phyloP scores from a whole-genome alignment of 345 rosid genomes.

The Barbarea vulgaris region DNA sequence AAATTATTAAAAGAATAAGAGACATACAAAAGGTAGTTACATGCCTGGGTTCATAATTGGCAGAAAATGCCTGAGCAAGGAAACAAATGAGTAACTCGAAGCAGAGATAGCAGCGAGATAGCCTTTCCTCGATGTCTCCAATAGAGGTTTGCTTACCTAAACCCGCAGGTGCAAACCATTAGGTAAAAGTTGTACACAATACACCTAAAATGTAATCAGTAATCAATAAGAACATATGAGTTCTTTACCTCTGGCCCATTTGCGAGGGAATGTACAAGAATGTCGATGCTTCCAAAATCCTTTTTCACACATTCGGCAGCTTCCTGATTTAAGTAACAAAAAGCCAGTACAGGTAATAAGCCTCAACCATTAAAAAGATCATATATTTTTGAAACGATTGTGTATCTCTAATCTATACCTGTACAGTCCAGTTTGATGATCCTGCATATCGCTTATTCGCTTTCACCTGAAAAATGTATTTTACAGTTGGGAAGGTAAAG shows the following conservation, averaged over 20 bases:
- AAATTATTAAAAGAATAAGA: not conserved
- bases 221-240: not conserved
- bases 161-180: slow-evolving; percentile 11
- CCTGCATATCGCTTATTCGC: slow-evolving; percentile 92
- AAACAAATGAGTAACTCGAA: slow-evolving; percentile 90
- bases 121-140: slow-evolving; percentile 94
- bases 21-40: not conserved
- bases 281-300: slow-evolving; percentile 90
- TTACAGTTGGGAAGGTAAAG: slow-evolving; percentile 6
- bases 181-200: not conserved
- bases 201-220: not conserved
- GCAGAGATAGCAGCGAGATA: slow-evolving; percentile 94
- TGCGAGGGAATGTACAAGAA: slow-evolving; percentile 95
- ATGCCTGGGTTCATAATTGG: slow-evolving; percentile 96
- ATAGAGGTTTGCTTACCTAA: slow-evolving; percentile 86
- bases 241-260: slow-evolving; percentile 88
- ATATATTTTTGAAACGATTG: not conserved
- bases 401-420: slow-evolving; percentile 50
- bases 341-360: not conserved
- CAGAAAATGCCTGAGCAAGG: slow-evolving; percentile 81
- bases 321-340: slow-evolving; percentile 59
- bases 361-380: not conserved
- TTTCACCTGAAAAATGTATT: slow-evolving; percentile 60
- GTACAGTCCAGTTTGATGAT: slow-evolving; percentile 86
- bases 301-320: slow-evolving; percentile 81